phyloP scores from a whole-genome alignment of 2,329 filamentous ascomycete species.

The Aspergillus novofumigatus region DNA sequence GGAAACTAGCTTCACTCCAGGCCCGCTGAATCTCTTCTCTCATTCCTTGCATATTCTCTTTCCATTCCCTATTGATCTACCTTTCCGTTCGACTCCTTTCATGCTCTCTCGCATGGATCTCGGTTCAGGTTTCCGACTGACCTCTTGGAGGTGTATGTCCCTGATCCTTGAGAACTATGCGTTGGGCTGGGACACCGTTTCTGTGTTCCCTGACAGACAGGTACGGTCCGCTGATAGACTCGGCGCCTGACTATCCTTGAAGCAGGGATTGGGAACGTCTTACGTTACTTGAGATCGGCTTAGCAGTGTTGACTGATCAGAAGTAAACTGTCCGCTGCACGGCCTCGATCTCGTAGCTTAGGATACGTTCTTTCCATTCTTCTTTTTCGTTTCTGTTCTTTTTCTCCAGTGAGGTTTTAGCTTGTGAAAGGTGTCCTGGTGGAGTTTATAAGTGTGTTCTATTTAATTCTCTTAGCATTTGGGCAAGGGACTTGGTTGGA shows the following conservation, averaged over 20 bases:
- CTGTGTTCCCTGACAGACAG: neutral
- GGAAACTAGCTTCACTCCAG: constrained; percentile 8
- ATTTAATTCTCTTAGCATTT: neutral
- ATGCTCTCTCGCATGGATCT: neutral
- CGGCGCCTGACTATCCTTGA: neutral
- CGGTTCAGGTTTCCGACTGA: constrained; percentile 14
- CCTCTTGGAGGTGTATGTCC: constrained; percentile 15
- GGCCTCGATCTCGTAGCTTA: constrained; percentile 3
- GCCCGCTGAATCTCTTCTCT: neutral
- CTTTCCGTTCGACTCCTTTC: neutral
- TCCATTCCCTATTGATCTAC: neutral
- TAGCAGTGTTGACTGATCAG: constrained; percentile 1
- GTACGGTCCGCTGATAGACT: neutral
- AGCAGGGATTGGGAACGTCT: neutral
- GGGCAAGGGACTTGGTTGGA: neutral
- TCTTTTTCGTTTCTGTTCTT: neutral
- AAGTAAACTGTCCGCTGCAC: neutral
- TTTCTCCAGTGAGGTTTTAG: neutral
- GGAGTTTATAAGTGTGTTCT: neutral
- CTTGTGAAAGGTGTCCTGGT: neutral
- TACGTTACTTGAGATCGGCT: constrained; percentile 5
- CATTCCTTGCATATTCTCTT: neutral
- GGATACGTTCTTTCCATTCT: neutral
- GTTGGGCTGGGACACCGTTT: neutral
- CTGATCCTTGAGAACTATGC: constrained; percentile 2